A percentile compares a stretch with the other conserved stretches of the same genome.
Evolutionary conservation across 179 eudicot species (phyloP).

Genomic region (Carnegiea gigantea): DNA sequence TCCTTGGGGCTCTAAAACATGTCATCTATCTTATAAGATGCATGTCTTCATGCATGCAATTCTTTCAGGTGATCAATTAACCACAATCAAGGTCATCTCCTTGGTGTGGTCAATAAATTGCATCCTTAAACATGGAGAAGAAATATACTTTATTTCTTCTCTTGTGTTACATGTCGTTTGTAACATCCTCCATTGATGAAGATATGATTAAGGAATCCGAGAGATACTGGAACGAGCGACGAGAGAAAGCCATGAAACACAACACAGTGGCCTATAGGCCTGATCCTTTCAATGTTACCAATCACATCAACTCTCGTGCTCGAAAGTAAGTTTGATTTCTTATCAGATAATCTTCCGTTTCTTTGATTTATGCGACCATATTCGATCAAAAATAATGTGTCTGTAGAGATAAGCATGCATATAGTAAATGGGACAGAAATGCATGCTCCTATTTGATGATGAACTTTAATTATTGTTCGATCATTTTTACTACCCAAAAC

Average conservation of each 20-base stretch:
- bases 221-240: slow-evolving; percentile 31
- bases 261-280: slow-evolving; percentile 37
- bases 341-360: not conserved
- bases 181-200: not conserved
- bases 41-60: not conserved
- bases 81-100: not conserved
- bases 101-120: not conserved
- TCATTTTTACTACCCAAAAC: too few species aligned
- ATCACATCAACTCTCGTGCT: slow-evolving; percentile 47
- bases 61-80: not conserved
- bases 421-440: too few species aligned
- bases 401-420: too few species aligned
- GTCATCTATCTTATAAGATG: not conserved
- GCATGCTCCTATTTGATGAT: too few species aligned
- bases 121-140: not conserved
- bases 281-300: slow-evolving; percentile 47
- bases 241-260: slow-evolving; percentile 27
- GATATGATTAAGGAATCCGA: slow-evolving; percentile 15
- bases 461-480: too few species aligned
- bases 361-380: not conserved
- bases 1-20: not conserved
- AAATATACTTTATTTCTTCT: not conserved
- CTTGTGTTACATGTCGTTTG: not conserved
- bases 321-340: slow-evolving; percentile 38
- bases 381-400: too few species aligned